A percentile compares a stretch with the other conserved stretches of the same genome.
These are phyloP conservation scores for Leccinum longicurvipes DNA, from an alignment of 768 basidiomycete genomes.

Conservation along the genomic window DNA sequence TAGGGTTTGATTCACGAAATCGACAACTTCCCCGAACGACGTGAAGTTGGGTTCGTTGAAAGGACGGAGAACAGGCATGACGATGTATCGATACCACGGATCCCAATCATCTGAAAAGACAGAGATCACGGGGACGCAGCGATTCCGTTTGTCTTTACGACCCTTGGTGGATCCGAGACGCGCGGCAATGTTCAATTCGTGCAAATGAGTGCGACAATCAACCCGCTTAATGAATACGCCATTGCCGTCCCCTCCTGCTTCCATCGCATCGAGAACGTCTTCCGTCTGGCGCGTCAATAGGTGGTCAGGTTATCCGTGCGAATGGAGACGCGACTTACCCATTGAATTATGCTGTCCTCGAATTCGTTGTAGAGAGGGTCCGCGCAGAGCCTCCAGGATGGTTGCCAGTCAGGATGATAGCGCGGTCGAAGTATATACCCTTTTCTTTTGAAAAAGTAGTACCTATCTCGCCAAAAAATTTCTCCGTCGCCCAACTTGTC, in stretches of 20 bases:
- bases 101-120: slow-evolving; percentile 11
- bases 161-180: neutral
- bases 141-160: slow-evolving; percentile 11
- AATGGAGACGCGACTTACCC: neutral
- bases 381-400: slow-evolving; percentile 24
- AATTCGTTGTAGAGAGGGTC: neutral
- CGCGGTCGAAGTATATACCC: neutral
- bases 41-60: slow-evolving; percentile 26
- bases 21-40: slow-evolving; percentile 25
- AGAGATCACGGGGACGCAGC: slow-evolving; percentile 22
- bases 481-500: neutral
- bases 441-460: neutral
- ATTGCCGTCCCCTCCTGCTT: neutral
- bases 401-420: slow-evolving; percentile 18
- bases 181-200: slow-evolving; percentile 4
- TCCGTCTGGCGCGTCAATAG: neutral
- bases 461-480: neutral
- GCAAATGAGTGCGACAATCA: neutral
- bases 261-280: slow-evolving; percentile 8
- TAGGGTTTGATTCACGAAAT: slow-evolving; percentile 25
- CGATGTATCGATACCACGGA: slow-evolving; percentile 15
- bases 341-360: slow-evolving; percentile 3
- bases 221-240: slow-evolving; percentile 16
- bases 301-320: neutral
- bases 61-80: slow-evolving; percentile 28